Conservation (phyloP, 768 basidiomycete species). For the Tricholoma matsutake region DNA sequence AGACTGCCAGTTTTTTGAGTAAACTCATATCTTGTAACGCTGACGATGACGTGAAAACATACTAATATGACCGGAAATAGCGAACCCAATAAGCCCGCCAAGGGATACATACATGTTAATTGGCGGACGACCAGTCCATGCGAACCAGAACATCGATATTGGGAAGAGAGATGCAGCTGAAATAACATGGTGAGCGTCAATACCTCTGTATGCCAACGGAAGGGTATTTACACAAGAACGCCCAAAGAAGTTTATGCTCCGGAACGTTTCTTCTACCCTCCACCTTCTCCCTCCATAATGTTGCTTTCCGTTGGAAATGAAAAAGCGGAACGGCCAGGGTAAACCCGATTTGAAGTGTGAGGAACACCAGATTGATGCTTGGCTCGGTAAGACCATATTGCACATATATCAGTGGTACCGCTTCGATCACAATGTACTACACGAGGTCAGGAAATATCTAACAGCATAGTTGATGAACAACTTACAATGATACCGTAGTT, state of each 20-base stretch:
- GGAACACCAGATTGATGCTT: conserved; percentile 14
- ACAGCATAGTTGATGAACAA: not conserved
- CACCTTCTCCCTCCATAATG: conserved; percentile 15
- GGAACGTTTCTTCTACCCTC: conserved; percentile 16
- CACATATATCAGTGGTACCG: conserved; percentile 18
- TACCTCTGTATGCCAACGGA: not conserved
- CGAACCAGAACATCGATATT: conserved; percentile 23
- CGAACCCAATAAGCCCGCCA: conserved; percentile 16
- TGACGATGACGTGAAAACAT: not conserved
- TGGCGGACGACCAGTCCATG: conserved; percentile 18
- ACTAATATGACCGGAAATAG: conserved; percentile 21
- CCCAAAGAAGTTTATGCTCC: conserved; percentile 21
- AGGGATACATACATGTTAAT: conserved; percentile 19
- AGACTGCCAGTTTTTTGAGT: conserved; percentile 10
- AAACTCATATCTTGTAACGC: not conserved
- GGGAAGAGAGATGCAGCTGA: conserved; percentile 21
- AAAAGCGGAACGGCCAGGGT: conserved; percentile 19
- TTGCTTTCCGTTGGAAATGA: conserved; percentile 16
- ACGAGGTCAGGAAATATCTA: not conserved
- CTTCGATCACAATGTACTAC: conserved; percentile 21
- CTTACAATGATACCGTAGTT: conserved; percentile 21
- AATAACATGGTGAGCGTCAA: not conserved
- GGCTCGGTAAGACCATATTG: conserved; percentile 15
- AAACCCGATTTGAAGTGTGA: conserved; percentile 15
- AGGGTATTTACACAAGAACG: conserved; percentile 9